These are phyloP conservation scores for Amphibolis antarctica DNA, from an alignment of 106 monocot genomes.

Conservation along the genomic window DNA sequence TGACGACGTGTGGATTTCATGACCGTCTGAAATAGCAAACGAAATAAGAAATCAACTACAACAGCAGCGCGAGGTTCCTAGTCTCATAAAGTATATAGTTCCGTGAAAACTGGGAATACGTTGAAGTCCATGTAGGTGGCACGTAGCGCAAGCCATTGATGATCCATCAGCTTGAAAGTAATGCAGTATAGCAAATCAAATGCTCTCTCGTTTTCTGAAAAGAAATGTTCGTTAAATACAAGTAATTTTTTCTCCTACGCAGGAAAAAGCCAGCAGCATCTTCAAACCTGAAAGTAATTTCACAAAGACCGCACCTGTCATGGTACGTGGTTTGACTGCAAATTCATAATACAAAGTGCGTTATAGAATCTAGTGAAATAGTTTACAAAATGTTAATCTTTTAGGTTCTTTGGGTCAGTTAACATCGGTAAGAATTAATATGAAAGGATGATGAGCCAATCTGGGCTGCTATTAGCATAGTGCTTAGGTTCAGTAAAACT, in stretches of 20 bases:
- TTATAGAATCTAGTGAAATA: not conserved
- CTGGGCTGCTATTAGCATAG: not conserved
- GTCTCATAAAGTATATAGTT: not conserved
- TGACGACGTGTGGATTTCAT: slow-evolving; percentile 38
- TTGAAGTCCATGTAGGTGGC: slow-evolving; percentile 91
- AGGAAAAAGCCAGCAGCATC: not conserved
- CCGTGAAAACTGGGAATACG: slow-evolving; percentile 7
- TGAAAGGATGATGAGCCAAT: not conserved
- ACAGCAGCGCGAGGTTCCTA: not conserved
- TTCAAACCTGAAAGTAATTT: slow-evolving; percentile 57
- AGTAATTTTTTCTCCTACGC: too few relatives aligned
- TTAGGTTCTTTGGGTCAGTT: too few relatives aligned
- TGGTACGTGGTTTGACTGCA: slow-evolving; percentile 55
- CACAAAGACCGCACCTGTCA: slow-evolving; percentile 54
- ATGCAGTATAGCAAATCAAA: slow-evolving; percentile 86
- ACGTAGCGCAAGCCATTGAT: slow-evolving; percentile 73
- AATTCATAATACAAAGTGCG: not conserved
- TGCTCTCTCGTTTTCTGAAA: slow-evolving; percentile 62
- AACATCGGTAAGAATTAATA: not conserved
- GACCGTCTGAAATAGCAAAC: slow-evolving; percentile 23
- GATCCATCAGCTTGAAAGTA: slow-evolving; percentile 89
- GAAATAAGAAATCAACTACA: not conserved
- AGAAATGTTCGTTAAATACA: not conserved
- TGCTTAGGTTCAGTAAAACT: not conserved
- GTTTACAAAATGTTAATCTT: too few relatives aligned